Percentiles rank a stretch among this genome's conserved stretches.
Evolutionary conservation across 2,329 filamentous ascomycete genomes (phyloP).

Genomic region (Graphiopsis chlorocephala): DNA sequence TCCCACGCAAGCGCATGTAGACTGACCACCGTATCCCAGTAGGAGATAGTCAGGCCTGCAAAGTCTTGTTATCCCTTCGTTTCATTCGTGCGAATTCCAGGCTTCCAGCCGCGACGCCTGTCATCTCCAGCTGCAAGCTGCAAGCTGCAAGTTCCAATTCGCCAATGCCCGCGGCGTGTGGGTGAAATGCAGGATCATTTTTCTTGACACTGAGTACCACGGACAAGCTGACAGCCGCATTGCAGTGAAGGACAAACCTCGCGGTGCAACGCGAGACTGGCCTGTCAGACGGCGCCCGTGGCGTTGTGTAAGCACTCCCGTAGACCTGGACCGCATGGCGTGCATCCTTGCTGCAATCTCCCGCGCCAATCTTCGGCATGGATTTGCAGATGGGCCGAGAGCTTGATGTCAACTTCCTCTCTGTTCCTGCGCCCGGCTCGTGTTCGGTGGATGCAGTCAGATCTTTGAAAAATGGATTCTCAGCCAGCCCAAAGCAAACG

Average conservation of each 20-base stretch:
- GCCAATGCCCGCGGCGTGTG: not conserved
- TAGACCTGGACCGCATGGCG: not conserved
- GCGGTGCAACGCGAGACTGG: not conserved
- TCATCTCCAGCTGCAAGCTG: not conserved
- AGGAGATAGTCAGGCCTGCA: not conserved
- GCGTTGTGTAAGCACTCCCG: conserved; percentile 1
- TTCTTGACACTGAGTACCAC: not conserved
- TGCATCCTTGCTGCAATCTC: conserved; percentile 1
- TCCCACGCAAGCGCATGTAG: not conserved
- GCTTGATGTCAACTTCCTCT: conserved; percentile 1
- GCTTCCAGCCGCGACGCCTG: conserved; percentile 6
- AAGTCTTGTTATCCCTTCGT: not conserved
- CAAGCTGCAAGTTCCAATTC: not conserved
- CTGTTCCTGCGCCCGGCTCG: conserved; percentile 7
- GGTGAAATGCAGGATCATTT: conserved; percentile 10
- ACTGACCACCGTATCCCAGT: not conserved
- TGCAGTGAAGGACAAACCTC: not conserved
- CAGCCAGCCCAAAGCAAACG: not conserved
- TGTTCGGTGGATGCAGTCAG: conserved; percentile 3
- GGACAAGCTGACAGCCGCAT: not conserved
- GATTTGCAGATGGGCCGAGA: not conserved
- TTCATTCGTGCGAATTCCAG: not conserved
- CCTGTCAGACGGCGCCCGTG: not conserved
- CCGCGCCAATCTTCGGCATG: conserved; percentile 8
- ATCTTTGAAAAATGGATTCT: not conserved